Evolutionary conservation across 257 asterid genomes (phyloP), one percentile per base, ranked within the genome.

Genomic region (Solanum gandarillasii): DNA sequence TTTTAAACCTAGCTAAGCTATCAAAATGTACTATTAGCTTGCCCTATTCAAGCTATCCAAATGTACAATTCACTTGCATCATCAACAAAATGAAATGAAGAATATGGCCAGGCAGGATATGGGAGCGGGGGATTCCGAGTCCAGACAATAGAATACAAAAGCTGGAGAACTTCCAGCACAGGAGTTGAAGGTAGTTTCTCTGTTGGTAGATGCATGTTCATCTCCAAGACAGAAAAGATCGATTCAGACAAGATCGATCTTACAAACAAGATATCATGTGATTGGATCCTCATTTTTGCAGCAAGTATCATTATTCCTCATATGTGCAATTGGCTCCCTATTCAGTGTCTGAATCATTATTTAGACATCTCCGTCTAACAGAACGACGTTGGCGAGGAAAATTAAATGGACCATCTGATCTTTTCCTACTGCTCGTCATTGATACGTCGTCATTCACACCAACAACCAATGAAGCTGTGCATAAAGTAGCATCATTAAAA

Each of bases 301-400:
- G 38, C 9, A 71, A 60, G 75, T 20, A 71, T 73, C 86, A 78
- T 46, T 39, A 12, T 14, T 85, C 84, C 87, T 52, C 32, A 62
- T 62, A 76, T 29, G 27, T 55, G 46, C 39, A 86, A 65, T 79
- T 74, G 41, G 41, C 67, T 79, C 70, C 85, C 89, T 87, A 94
- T 93, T 94, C 98, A 2, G 99, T 93, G 86, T 94, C 99, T 85
- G 98, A 93, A 91, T 92, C 98, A 88, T 93, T 91, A 82, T 93
- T 92, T 48, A 92, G 90, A 84, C 90, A 90, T 91, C 98, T 93
- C 60, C 95, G 97, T 91, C 98, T 96, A 90, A 96, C 98, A 86
- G 99, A 96, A 85, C 99, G 99, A 83, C 93, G 91, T 88, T 94
- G 98, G 83, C 98, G 98, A 76, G 98, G 99, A 88, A 94, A 91